phyloP scores from a whole-genome alignment of 1,284 basidiomycete genomes.

The Rhodotorula sp. region DNA sequence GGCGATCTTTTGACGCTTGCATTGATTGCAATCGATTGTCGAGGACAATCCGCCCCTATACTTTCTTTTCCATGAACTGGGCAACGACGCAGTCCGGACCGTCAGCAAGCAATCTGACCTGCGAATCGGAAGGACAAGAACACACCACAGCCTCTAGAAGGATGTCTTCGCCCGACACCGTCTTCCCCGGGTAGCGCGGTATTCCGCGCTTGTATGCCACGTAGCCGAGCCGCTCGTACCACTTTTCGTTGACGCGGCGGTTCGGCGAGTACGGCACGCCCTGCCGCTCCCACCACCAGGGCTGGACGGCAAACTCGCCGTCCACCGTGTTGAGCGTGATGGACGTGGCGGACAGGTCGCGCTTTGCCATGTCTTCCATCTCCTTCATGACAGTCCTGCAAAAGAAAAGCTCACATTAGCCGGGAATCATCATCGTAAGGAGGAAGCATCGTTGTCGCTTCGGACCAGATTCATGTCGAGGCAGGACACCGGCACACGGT shows the following conservation, averaged over 20 bases:
- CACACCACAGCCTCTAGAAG: conserved; percentile 18
- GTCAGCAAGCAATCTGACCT: neutral
- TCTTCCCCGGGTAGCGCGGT: conserved; percentile 15
- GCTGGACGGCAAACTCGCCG: neutral
- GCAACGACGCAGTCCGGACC: too few relatives aligned
- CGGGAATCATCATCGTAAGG: too few relatives aligned
- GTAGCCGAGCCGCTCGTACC: conserved; percentile 35
- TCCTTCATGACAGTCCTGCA: conserved; percentile 25
- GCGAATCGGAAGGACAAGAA: too few relatives aligned
- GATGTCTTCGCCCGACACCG: neutral
- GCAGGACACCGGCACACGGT: too few relatives aligned
- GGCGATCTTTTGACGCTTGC: too few relatives aligned
- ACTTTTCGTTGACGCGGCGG: conserved; percentile 20
- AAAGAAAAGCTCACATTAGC: too few relatives aligned
- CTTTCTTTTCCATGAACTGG: too few relatives aligned
- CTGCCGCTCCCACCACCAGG: conserved; percentile 3
- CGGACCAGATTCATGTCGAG: too few relatives aligned
- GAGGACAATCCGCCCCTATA: too few relatives aligned
- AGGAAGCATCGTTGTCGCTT: too few relatives aligned
- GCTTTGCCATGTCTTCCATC: conserved; percentile 11
- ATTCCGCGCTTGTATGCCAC: conserved; percentile 18
- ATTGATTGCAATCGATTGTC: too few relatives aligned
- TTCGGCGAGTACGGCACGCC: neutral
- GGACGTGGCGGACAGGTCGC: neutral
- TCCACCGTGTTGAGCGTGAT: conserved; percentile 34